Evolutionary conservation across 306 rosid genomes (phyloP), one percentile per base, ranked within the genome.

Genomic region (Dryas drummondii): DNA sequence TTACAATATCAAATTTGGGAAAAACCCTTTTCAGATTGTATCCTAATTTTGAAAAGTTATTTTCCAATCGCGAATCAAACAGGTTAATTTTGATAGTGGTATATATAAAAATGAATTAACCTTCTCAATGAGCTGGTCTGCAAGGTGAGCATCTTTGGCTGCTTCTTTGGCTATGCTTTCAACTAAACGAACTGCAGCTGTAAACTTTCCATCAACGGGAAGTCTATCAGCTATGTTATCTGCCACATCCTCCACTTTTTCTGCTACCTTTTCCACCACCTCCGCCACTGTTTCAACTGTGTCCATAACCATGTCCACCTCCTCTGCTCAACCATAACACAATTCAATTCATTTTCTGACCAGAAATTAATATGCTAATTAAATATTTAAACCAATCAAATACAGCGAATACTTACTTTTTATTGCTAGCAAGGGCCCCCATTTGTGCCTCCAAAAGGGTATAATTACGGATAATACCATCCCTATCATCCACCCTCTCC

Each of bases 401-500:
- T 3, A 5, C 27, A 13, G 4, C 17, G 7, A 8, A 15, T 54
- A 8, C 83, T 76, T 52, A 92, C 97, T 83, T 70, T 76, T 87
- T 27, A 92, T 6, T 66, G 4, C 61, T 12, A 86, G 83, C 32
- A 90, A 78, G 7, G 92, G 88, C 11, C 84, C 86, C 86, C 85
- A 87, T 82, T 84, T 90, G 17, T 76, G 85, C 73, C 77, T 78
- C 44, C 79, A 52, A 71, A 88, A 82, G 48, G 91, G 84, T 27
- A 87, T 2, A 70, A 88, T 57, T 53, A 82, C 62, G 4, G 91
- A 56, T 45, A 88, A 5, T 48, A 86, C 26, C 15, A 84, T 17
- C 70, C 97, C 89, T 41, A 90, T 16, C 62, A 90, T 19, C 96
- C 91, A 87, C 14, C 74, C 0, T 56, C 78, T 87, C 86, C 96